Conservation (phyloP, 768 basidiomycete genomes). For the Chalciporus piperatus region DNA sequence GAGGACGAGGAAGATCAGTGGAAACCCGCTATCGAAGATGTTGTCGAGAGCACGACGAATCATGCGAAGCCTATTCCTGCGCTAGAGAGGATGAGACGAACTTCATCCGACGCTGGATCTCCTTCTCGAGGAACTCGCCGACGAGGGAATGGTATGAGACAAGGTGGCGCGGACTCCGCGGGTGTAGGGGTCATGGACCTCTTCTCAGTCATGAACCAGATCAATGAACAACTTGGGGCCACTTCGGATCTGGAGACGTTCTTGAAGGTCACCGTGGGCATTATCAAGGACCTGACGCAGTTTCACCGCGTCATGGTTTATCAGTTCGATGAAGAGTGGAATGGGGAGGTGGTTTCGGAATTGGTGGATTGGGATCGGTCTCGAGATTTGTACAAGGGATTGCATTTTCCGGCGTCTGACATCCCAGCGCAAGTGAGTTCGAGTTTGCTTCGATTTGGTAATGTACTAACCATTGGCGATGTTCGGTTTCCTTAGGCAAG, state of each 20-base stretch:
- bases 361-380: conserved; percentile 75
- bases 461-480: not conserved
- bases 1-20: conserved; percentile 31
- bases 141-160: not conserved
- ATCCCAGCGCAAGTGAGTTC: conserved; percentile 62
- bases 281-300: conserved; percentile 75
- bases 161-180: conserved; percentile 5
- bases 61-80: conserved; percentile 66
- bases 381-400: conserved; percentile 66
- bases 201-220: conserved; percentile 73
- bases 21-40: conserved; percentile 51
- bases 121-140: not conserved
- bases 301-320: conserved; percentile 82
- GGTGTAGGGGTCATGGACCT: conserved; percentile 72
- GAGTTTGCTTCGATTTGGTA: not conserved
- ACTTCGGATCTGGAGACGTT: conserved; percentile 66
- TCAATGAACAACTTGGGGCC: conserved; percentile 74
- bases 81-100: conserved; percentile 62
- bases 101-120: conserved; percentile 19
- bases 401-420: conserved; percentile 70
- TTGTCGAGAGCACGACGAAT: conserved; percentile 70
- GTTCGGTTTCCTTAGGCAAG: conserved; percentile 49
- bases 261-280: conserved; percentile 69
- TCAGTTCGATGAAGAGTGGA: conserved; percentile 79
- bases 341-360: conserved; percentile 77